Percentiles rank a stretch among this genome's conserved stretches.
These are phyloP conservation scores for Colletotrichum godetiae DNA, from an alignment of 2,329 filamentous ascomycete genomes.

Conservation along the genomic window DNA sequence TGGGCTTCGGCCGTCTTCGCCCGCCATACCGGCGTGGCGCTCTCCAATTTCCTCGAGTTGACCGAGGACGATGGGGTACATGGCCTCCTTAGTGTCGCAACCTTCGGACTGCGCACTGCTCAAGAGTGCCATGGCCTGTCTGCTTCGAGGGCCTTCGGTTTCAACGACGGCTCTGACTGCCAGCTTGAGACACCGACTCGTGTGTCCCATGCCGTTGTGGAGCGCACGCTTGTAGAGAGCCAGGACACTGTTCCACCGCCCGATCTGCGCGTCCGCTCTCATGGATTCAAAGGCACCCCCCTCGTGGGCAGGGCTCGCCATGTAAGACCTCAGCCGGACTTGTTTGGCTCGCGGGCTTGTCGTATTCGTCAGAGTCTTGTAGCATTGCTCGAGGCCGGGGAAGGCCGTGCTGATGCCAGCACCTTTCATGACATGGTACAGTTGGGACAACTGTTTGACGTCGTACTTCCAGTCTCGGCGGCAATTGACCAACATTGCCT, in stretches of 20 bases:
- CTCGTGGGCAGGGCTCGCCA: slow-evolving; percentile 41
- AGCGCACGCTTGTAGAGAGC: slow-evolving; percentile 52
- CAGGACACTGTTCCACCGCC: slow-evolving; percentile 47
- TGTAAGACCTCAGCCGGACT: slow-evolving; percentile 33
- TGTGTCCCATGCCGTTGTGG: slow-evolving; percentile 48
- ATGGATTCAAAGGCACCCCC: slow-evolving; percentile 52
- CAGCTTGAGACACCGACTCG: slow-evolving; percentile 56
- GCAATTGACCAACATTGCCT: slow-evolving; percentile 52
- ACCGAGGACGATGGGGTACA: slow-evolving; percentile 52
- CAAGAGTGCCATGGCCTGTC: slow-evolving; percentile 53
- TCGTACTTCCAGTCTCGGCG: slow-evolving; percentile 50
- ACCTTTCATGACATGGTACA: slow-evolving; percentile 46
- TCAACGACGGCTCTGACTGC: slow-evolving; percentile 57
- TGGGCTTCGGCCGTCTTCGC: not conserved
- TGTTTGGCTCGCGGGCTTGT: slow-evolving; percentile 32
- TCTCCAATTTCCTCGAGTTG: slow-evolving; percentile 48
- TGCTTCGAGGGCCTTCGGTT: slow-evolving; percentile 41
- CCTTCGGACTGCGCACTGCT: slow-evolving; percentile 51
- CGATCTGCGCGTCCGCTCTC: slow-evolving; percentile 50
- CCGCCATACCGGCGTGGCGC: slow-evolving; percentile 35
- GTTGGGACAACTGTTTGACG: slow-evolving; percentile 46
- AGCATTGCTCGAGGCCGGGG: slow-evolving; percentile 28
- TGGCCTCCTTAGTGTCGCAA: slow-evolving; percentile 53
- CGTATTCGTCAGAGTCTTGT: slow-evolving; percentile 5
- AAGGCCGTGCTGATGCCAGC: slow-evolving; percentile 40